Evolutionary conservation across 2,329 filamentous ascomycete genomes (phyloP), one percentile per base, ranked within the genome.

Genomic region (Fusarium gaditjirri): DNA sequence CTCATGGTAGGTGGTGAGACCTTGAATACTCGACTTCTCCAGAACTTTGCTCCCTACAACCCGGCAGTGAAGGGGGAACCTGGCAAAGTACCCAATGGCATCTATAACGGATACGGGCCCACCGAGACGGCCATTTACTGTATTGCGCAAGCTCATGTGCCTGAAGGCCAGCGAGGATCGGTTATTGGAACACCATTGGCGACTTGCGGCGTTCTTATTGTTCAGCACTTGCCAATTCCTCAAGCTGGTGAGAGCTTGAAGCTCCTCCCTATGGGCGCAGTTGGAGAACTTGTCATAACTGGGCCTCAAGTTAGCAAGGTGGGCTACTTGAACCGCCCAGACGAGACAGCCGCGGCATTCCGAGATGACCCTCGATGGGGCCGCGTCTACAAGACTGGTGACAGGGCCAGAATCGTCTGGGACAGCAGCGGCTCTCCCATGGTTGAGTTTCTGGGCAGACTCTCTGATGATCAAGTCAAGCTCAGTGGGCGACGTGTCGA

Each of bases 1-100:
- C 21, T 71, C 3, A 68, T 71, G 68, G 68, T 71, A 5, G 68
- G 68, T 5, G 68, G 68, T 10, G 68, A 71, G n/a, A 71, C 68
- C 3, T 14, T 71, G 25, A 71, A 55, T 14, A 21, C 68, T 16
- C 58, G 47, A 1, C 52, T 71, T 1, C 27, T 71, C 21, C 68
- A 42, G 10, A 43, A 64, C 6, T 71, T 71, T 38, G 17, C 68
- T 8, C 35, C 2, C 2, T 38, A 41, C 17, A 71, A 71, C 2
- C 39, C 46, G 0, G 2, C 8, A 1, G 8, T 4, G n/a, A 14
- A 19, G 1, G 19, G 27, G 0, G 42, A 39, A 12, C 1, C 8
- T 2, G 3, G 19, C 1, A 2, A 39, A 27, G 35, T 27, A 1
- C 68, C 68, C 0, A 11, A 8, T 1, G 68, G 68, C 4, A 71